Evolutionary conservation across 495 filamentous ascomycete species (phyloP), one percentile per base, ranked within the genome.

Genomic region (Sordaria brevicollis): DNA sequence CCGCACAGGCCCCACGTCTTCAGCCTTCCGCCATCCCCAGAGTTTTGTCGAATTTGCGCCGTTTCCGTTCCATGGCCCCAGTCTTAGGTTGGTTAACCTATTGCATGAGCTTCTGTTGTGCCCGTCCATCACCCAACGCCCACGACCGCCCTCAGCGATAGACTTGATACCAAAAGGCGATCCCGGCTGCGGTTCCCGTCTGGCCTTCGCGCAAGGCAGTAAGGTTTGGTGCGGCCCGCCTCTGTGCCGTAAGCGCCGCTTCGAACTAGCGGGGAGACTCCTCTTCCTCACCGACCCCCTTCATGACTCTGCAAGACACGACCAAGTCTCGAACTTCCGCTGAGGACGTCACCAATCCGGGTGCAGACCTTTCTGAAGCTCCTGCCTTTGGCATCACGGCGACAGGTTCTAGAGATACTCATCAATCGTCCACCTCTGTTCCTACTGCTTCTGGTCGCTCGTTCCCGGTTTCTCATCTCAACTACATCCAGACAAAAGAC

Each of bases 241-340:
- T 62, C 49, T 62, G 49, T 62, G 49, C 49, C 49, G 5, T 62
- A 62, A 62, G 49, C 25, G 13, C 49, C 49, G 49, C 49, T 62
- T 31, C 25, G 49, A 62, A 31, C 17, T 62, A 62, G 49, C 25
- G 49, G 49, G 21, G 49, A 62, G 25, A 31, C 49, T 62, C 49
- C 49, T 57, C 25, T 31, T 62, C 11, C 49, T 62, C 49, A 62
- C 49, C 49, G 49, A 62, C 35, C 39, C 67, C 66, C 68, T 72
- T 73, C 65, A 74, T 78, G 75, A 76, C 72, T 67, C 68, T 73
- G 35, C 67, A 74, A 17, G 54, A 69, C 67, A 62, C 41, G 65
- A 38, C 25, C 72, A 49, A 70, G 43, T 69, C 57, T 41, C 43
- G 68, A 67, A 67, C 68, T 71, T 69, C 70, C 68, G 29, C 70